Evolutionary conservation across 306 rosid genomes (phyloP).

Genomic region (Ammopiptanthus mongolicus): DNA sequence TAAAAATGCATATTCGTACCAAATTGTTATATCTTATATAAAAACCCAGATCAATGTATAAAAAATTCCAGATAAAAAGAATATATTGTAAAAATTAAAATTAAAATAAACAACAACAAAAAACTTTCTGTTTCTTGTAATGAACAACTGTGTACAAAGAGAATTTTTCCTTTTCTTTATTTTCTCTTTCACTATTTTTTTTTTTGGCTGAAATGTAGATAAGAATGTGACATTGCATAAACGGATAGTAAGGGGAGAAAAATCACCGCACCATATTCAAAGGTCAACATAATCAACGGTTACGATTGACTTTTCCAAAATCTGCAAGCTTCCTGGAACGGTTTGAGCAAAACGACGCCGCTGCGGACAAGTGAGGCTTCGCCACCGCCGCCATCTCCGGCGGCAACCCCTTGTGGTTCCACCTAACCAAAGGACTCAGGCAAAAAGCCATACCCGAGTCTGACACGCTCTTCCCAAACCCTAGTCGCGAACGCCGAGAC

Average conservation of each 20-base stretch:
- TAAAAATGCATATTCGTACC: too few species aligned
- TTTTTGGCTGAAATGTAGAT: background rate
- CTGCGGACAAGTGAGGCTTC: constrained; percentile 53
- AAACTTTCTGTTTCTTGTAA: constrained; percentile 16
- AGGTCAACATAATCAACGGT: constrained; percentile 60
- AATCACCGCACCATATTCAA: constrained; percentile 17
- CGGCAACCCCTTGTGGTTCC: constrained; percentile 56
- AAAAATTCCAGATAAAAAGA: background rate
- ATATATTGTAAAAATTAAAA: background rate
- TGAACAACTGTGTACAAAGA: constrained; percentile 35
- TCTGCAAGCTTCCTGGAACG: constrained; percentile 86
- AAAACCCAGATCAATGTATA: too few species aligned
- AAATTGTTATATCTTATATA: too few species aligned
- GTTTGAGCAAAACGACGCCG: constrained; percentile 72
- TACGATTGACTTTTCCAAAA: constrained; percentile 66
- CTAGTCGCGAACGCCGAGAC: constrained; percentile 40
- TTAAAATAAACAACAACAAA: background rate
- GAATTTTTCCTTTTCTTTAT: background rate
- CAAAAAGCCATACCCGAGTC: constrained; percentile 74
- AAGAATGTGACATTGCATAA: constrained; percentile 1
- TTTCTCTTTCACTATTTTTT: background rate
- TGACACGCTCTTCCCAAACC: constrained; percentile 38
- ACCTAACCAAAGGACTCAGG: constrained; percentile 72
- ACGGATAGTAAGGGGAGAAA: background rate
- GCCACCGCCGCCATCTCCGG: constrained; percentile 40